Base-by-base conservation (phyloP, 345 rosid species). In the Stellera chamaejasme region DNA sequence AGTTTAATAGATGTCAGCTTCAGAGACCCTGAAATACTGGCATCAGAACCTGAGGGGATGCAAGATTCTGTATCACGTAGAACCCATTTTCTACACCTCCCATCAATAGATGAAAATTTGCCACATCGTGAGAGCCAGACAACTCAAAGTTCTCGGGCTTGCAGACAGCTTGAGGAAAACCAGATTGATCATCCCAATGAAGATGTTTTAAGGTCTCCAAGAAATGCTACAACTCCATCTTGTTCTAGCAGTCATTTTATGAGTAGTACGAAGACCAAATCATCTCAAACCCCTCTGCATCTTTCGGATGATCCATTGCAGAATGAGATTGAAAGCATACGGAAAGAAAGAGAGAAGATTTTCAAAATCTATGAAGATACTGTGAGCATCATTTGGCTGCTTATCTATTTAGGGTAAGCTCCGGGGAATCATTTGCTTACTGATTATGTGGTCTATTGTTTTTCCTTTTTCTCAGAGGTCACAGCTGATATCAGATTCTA, bases 251-350 rank as follows among this genome's bases (percentile, higher is more conserved):
- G 54, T 61, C 68, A 2, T 58, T 43, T 62, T 42, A 19, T 54
- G n/a, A 80, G 61, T 54, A 56, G 67, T 59, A 52, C 58, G 27
- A 27, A 66, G 41, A 9, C 58, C 23, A 57, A 36, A 19, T 52
- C 59, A 16, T 65, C 66, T 13, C 62, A 59, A 58, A 55, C 61
- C 52, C 75, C 78, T 61, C 19, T 14, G 7, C 63, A 62, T 9
- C 27, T 48, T 13, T 60, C 2, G 43, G 59, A 15, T 7, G 85
- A 81, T 57, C 90, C 94, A n/a, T 79, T 82, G 52, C 75, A 86
- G 59, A 72, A 64, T 55, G 90, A 86, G 69, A 62, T 86, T 63
- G 82, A 83, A 41, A 75, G 76, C 56, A 50, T 83, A 42, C 11
- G 14, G 5, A 60, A 43, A 54, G 83, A 77, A 49, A 60, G 13